phyloP scores from a whole-genome alignment of 2,329 filamentous ascomycete species.

The Nigrospora sphaerica region DNA sequence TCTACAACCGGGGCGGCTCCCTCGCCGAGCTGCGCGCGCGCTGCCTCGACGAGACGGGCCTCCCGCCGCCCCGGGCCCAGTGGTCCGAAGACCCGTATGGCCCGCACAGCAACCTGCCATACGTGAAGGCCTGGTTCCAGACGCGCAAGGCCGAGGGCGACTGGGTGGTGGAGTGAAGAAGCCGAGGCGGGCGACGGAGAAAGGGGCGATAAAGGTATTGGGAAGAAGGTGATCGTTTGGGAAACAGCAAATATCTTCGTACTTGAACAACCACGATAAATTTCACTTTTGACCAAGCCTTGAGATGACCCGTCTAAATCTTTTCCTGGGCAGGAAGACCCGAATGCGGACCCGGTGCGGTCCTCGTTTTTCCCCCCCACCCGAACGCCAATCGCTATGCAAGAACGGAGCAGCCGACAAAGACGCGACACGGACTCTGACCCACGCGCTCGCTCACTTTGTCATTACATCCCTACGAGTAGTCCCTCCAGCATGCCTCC shows the following conservation, averaged over 20 bases:
- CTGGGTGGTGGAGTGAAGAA: slow-evolving; percentile 12
- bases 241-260: too few relatives aligned
- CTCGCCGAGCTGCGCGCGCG: slow-evolving; percentile 27
- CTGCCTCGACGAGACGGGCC: slow-evolving; percentile 32
- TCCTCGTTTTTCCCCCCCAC: not conserved
- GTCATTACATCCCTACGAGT: slow-evolving; percentile 38
- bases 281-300: too few relatives aligned
- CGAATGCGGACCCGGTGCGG: too few relatives aligned
- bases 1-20: slow-evolving; percentile 35
- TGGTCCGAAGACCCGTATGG: slow-evolving; percentile 37
- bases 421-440: not conserved
- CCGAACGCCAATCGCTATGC: slow-evolving; percentile 4
- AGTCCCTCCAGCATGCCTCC: slow-evolving; percentile 78
- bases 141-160: slow-evolving; percentile 20
- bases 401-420: not conserved
- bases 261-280: too few relatives aligned
- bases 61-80: slow-evolving; percentile 31
- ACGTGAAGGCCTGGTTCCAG: slow-evolving; percentile 35
- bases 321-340: too few relatives aligned
- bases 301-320: too few relatives aligned
- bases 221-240: too few relatives aligned
- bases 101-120: slow-evolving; percentile 32
- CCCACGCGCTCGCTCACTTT: not conserved
- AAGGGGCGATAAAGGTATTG: too few relatives aligned
- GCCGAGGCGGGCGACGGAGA: too few relatives aligned